Conservation (phyloP, 495 filamentous ascomycete genomes). For the Copromyces sp. region DNA sequence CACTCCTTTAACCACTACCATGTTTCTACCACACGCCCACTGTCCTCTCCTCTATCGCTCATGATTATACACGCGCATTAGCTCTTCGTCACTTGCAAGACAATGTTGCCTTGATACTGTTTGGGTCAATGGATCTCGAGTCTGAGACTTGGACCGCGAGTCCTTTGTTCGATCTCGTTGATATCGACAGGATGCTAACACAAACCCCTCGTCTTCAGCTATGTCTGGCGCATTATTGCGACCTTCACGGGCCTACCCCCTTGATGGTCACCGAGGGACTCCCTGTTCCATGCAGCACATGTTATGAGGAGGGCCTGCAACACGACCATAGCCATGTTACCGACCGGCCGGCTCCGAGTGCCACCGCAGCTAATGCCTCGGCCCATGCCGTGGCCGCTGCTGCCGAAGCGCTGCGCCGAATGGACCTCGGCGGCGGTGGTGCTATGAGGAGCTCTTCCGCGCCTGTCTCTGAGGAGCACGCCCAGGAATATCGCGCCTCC, state of each 20-base stretch:
- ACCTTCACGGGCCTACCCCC: conserved; percentile 88
- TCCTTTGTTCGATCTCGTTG: not conserved
- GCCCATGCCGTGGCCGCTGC: conserved; percentile 22
- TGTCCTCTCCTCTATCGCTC: not conserved
- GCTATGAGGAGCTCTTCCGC: conserved; percentile 29
- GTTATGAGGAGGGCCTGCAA: conserved; percentile 42
- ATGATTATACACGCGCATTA: not conserved
- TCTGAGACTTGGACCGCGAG: not conserved
- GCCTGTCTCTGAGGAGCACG: conserved; percentile 30
- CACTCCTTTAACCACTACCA: not conserved
- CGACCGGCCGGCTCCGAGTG: conserved; percentile 27
- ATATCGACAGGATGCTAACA: conserved; percentile 11
- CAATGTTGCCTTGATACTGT: not conserved
- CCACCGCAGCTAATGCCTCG: conserved; percentile 16
- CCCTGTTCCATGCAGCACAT: conserved; percentile 67
- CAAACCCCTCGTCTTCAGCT: conserved; percentile 51
- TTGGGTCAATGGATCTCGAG: not conserved
- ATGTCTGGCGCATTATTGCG: conserved; percentile 93
- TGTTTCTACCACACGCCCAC: not conserved
- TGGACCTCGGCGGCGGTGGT: conserved; percentile 24
- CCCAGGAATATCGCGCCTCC: conserved; percentile 30
- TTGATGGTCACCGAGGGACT: conserved; percentile 89
- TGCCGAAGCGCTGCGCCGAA: conserved; percentile 31
- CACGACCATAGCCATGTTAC: conserved; percentile 1
- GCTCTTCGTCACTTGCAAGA: not conserved